Base-by-base conservation (phyloP, 345 rosid species). In the Linum usitatissimum region DNA sequence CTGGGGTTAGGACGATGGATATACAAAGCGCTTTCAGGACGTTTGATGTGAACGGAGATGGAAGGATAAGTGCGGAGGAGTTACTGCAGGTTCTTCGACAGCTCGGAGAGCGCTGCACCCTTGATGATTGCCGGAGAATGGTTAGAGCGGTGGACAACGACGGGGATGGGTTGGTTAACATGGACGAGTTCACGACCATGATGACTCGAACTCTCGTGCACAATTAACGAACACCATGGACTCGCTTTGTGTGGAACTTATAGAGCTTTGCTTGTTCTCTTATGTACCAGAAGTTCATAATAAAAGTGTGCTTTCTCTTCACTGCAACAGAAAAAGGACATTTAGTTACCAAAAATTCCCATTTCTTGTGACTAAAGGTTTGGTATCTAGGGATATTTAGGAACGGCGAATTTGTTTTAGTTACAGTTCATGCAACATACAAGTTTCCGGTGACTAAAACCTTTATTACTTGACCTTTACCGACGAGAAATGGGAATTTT, bases 151-250 rank as follows among this genome's bases (percentile, higher is more conserved):
- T 92, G 34, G 95, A 89, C 53, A 63, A 61, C 12, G 84, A 92
- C 19, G 88, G 96, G 0, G 96, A 89, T 62, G 90, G 90, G 12
- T 63, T 81, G 70, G 88, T 85, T 45, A 55, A 85, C 74, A 81
- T 84, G 90, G 87, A 83, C 58, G 98, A 92, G 73, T 92, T 89
- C 74, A 81, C 78, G 76, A 73, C 68, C 56, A 87, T 87, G 96
- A 89, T 85, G 96, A 83, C 88, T 64, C 67, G 58, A 6, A 60
- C 86, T 31, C 64, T 75, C 56, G 74, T 64, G 53, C 54, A 31
- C 3, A 65, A 39, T 40, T 63, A 59, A 23, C 51, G 0, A 40
- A 6, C 10, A 7, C 48, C 13, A 12, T 40, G 48, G 3, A 1
- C 13, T 40, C 5, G 48, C 28, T 23, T 40, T 40, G 48, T 40